Base-by-base conservation (phyloP, 371 early-diverging fungal species). In the Mortierella sp. region DNA sequence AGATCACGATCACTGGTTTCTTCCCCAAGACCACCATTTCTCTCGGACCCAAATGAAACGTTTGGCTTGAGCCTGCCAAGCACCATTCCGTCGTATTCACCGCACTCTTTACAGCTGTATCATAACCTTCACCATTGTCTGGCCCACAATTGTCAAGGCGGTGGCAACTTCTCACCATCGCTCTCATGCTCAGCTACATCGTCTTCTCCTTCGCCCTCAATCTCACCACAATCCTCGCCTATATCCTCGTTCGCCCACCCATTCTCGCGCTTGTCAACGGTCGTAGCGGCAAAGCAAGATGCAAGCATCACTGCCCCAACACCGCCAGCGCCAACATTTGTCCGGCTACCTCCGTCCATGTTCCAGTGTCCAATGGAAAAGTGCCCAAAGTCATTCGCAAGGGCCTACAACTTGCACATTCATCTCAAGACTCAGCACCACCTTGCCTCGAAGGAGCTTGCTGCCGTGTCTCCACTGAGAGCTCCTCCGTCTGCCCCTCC, bases 381-480 rank as follows among this genome's bases (percentile, higher is more conserved):
- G 10, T 85, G 86, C 43, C 38, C 70, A 7, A 79, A 79, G 46
- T 70, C 82, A 29, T 85, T 85, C 43, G 60, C 85, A 18, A 58
- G 75, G n/a, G 32, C 76, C 4, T 63, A 49, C 35, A 81, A 81
- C 35, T 74, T 85, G 27, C 76, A 78, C 18, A 54, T 72, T 0
- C 85, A 85, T 44, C 56, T 81, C 68, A 58, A 58, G 48, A 78
- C 78, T 16, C 72, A 72, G 3, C 83, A 83, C 18, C 56, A 76
- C 6, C 55, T 77, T 16, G 43, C 74, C 21, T 38, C 71, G 12
- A 71, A 77, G 65, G 78, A 71, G 14, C 32, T 65, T 16, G 78
- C 46, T 24, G n/a, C 75, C 27, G 56, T 60, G 1, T 41, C 70
- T 12, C 41, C 74, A 7, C n/a, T 60, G 41, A 32, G 58, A 10